These are phyloP conservation scores for Alnus rubra DNA, from an alignment of 306 rosid genomes.

Conservation along the genomic window DNA sequence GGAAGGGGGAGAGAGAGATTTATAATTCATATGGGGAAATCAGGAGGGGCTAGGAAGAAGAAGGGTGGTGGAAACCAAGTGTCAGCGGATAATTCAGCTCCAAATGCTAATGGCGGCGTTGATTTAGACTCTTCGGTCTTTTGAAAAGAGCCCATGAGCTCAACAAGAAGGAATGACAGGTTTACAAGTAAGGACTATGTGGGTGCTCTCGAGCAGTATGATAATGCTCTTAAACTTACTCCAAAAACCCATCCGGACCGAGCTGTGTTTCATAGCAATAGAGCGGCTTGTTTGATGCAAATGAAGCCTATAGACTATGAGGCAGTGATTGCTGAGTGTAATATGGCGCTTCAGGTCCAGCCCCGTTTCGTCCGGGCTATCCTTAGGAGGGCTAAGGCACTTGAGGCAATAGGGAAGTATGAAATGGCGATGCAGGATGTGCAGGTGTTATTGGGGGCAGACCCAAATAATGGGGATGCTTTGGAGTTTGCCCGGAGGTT, in stretches of 20 bases:
- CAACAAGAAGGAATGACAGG: slow-evolving; percentile 82
- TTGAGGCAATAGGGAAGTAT: slow-evolving; percentile 79
- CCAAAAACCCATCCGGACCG: slow-evolving; percentile 80
- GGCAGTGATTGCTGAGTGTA: slow-evolving; percentile 83
- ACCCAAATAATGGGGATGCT: slow-evolving; percentile 76
- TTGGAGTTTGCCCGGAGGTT: slow-evolving; percentile 80
- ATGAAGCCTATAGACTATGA: slow-evolving; percentile 92
- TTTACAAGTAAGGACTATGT: slow-evolving; percentile 79
- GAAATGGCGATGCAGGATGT: slow-evolving; percentile 90
- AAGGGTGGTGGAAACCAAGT: slow-evolving; percentile 69
- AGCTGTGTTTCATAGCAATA: slow-evolving; percentile 89
- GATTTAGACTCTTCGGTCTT: slow-evolving; percentile 77
- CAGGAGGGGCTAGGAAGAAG: slow-evolving; percentile 89
- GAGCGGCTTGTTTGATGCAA: slow-evolving; percentile 95
- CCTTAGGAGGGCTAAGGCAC: slow-evolving; percentile 79
- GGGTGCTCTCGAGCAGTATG: slow-evolving; percentile 92
- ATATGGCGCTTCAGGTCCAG: slow-evolving; percentile 91
- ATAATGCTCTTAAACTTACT: slow-evolving; percentile 74
- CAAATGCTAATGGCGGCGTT: slow-evolving; percentile 60
- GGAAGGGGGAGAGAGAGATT: slow-evolving; percentile 14
- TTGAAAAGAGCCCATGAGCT: slow-evolving; percentile 91
- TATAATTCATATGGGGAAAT: slow-evolving; percentile 73
- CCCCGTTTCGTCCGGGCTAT: slow-evolving; percentile 80
- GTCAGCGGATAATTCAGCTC: slow-evolving; percentile 41
- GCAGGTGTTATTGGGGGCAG: slow-evolving; percentile 68